Evolutionary conservation across 352 stramenopile genomes (phyloP).

Genomic region (Globisporangium orthogonon): DNA sequence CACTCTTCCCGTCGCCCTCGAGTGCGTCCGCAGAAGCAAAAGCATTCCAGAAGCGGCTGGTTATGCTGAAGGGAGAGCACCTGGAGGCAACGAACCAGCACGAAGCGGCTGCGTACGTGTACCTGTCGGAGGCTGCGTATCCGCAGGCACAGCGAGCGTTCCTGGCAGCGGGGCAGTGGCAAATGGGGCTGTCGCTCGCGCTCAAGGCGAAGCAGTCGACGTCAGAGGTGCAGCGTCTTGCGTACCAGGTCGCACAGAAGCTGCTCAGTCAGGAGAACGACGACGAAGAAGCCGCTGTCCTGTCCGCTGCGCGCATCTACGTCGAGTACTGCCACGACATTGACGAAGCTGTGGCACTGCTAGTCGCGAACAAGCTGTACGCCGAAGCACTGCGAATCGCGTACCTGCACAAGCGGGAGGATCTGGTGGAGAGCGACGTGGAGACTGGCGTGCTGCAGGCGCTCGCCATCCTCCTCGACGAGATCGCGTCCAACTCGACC

Average conservation of each 20-base stretch:
- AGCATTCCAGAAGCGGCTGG: constrained; percentile 28
- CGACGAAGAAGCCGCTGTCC: constrained; percentile 15
- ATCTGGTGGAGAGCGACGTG: constrained; percentile 72
- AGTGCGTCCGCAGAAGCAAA: constrained; percentile 5
- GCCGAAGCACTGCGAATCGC: constrained; percentile 48
- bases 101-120: constrained; percentile 57
- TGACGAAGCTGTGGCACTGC: constrained; percentile 59
- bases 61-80: constrained; percentile 42
- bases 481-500: constrained; percentile 33
- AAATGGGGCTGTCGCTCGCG: constrained; percentile 49
- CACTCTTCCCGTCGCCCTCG: constrained; percentile 25
- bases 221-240: constrained; percentile 28
- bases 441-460: constrained; percentile 44
- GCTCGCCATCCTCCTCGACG: constrained; percentile 36
- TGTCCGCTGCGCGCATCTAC: constrained; percentile 47
- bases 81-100: constrained; percentile 31
- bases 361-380: constrained; percentile 60
- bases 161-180: constrained; percentile 44
- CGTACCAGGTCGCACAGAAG: constrained; percentile 45
- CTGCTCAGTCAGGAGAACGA: constrained; percentile 33
- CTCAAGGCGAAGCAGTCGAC: constrained; percentile 19
- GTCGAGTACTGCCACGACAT: constrained; percentile 70
- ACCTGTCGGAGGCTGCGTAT: constrained; percentile 36
- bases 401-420: constrained; percentile 41
- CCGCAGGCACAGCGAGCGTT: constrained; percentile 46